Evolutionary conservation across 2,329 filamentous ascomycete species (phyloP).

Genomic region (Hymenoscyphus fraxineus): DNA sequence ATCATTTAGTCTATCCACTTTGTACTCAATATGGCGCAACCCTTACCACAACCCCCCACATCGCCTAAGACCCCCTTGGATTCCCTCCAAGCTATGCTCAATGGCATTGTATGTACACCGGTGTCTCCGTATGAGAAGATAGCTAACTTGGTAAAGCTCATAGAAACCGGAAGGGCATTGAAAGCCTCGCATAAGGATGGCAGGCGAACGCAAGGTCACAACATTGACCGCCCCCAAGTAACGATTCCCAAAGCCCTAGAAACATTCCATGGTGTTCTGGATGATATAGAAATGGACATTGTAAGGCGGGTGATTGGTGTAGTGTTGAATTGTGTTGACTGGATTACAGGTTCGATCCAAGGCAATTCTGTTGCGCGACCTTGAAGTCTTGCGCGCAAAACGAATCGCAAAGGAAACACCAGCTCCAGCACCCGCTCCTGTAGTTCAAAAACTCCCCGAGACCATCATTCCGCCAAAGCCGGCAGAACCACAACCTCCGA

Average conservation of each 20-base stretch:
- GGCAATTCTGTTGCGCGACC: slow-evolving; percentile 51
- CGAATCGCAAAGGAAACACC: slow-evolving; percentile 31
- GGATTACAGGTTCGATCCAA: slow-evolving; percentile 47
- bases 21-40: slow-evolving; percentile 7
- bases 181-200: slow-evolving; percentile 46
- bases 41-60: slow-evolving; percentile 5
- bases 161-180: slow-evolving; percentile 57
- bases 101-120: slow-evolving; percentile 48
- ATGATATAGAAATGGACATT: slow-evolving; percentile 55
- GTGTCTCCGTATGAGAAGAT: neutral
- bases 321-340: slow-evolving; percentile 9
- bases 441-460: slow-evolving; percentile 11
- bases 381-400: slow-evolving; percentile 39
- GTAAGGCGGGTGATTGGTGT: slow-evolving; percentile 37
- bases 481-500: neutral
- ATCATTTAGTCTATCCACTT: neutral
- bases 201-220: slow-evolving; percentile 37
- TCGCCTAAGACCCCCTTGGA: slow-evolving; percentile 31
- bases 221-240: slow-evolving; percentile 23
- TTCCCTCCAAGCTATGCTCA: slow-evolving; percentile 50
- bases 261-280: slow-evolving; percentile 47
- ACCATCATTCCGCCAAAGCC: neutral
- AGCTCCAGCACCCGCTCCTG: slow-evolving; percentile 6
- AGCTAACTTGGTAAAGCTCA: slow-evolving; percentile 41
- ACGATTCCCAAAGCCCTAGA: slow-evolving; percentile 31